Evolutionary conservation across 495 filamentous ascomycete genomes (phyloP), one percentile per base, ranked within the genome.

Genomic region (Glonium stellatum): DNA sequence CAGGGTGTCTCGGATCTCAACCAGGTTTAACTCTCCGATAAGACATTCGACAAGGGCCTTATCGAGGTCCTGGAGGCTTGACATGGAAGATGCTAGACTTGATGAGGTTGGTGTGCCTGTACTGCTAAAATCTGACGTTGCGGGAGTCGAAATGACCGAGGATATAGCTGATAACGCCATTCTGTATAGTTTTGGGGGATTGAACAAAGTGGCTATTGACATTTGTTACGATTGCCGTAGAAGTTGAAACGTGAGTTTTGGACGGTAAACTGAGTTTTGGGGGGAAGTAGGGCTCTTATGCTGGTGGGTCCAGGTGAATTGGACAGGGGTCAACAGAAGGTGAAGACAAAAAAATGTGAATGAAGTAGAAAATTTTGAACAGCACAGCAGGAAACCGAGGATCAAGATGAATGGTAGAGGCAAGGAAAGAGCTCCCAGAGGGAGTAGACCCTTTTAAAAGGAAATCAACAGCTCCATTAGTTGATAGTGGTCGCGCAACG

Each of bases 1-100:
- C 1, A 66, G 50, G 18, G 18, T 22, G 23, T 66, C 54, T 35
- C 39, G 54, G 54, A 66, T 59, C 18, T 41, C 39, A 34, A 12
- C 5, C 2, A 60, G 52, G 53, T 55, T 34, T 4, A 55, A 3
- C 25, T 51, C 21, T 1, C 21, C 48, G 48, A 51, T 51, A 15
- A 51, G 48, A 8, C 48, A 51, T 8, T 51, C 48, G 10, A 51
- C 18, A 18, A 51, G 23, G 5, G 48, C 48, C 1, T 51, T 27
- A 15, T 51, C 25, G 21, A 51, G 18, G 31, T 51, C 48, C 25
- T 25, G 48, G 48, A 51, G 25, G 48, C 21, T 25, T 51, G 48
- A 51, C 2, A 51, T 51, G 19, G 48, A 51, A 15, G 48, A 51
- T 51, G 48, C 25, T 15, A 51, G 15, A 18, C 39, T 44, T 27